A percentile compares a stretch with the other conserved stretches of the same genome.
Conservation (phyloP, 225 moss, liverwort and hornwort genomes). For the Pleurozium schreberi region DNA sequence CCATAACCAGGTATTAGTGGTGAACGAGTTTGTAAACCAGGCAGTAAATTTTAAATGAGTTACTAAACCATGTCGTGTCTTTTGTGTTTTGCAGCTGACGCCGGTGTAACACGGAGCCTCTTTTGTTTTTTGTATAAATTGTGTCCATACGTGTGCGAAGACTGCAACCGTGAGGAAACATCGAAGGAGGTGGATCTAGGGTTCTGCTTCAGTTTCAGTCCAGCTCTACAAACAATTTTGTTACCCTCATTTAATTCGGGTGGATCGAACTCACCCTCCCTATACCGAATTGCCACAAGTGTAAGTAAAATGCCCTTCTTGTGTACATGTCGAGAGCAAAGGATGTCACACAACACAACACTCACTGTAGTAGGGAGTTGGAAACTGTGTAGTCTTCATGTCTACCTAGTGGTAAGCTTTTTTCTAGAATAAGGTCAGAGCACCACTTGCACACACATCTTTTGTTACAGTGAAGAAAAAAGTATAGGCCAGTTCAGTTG, state of each 20-base stretch:
- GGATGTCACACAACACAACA: not conserved
- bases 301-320: not conserved
- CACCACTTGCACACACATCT: not conserved
- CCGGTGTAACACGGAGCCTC: not conserved
- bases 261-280: not conserved
- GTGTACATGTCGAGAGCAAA: not conserved
- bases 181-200: not conserved
- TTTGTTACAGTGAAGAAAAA: not conserved
- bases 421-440: conserved; percentile 9
- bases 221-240: conserved; percentile 3
- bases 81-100: not conserved
- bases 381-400: not conserved
- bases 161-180: not conserved
- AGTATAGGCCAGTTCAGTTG: not conserved
- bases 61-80: not conserved
- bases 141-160: not conserved
- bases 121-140: not conserved
- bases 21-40: not conserved
- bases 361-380: not conserved
- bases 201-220: not conserved
- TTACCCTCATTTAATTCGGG: conserved; percentile 13
- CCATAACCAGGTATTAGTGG: not conserved
- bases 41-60: not conserved
- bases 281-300: not conserved
- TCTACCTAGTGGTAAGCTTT: not conserved